Base-by-base conservation (phyloP, 768 basidiomycete species). In the Lactifluus volemus region DNA sequence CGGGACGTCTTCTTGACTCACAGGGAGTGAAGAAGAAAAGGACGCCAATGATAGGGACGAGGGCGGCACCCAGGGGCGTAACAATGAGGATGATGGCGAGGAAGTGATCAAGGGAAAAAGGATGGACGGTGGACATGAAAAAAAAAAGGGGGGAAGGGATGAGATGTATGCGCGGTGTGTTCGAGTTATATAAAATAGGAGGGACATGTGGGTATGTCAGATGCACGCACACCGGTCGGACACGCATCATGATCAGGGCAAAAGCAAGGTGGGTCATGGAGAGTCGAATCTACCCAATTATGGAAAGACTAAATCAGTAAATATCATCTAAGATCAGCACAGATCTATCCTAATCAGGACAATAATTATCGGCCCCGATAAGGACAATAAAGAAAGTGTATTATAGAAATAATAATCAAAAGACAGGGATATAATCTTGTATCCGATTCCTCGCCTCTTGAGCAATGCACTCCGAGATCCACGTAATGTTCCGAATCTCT, bases 401-500 rank as follows among this genome's bases (percentile, higher is more conserved):
- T 44, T 44, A 10, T 42, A 42, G 34, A 7, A 7, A 10, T 10
- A 7, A 10, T 10, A 21, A 45, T 49, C 76, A 94, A 72, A 92
- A 92, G 64, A 92, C 88, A 68, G 90, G 86, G 79, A 95, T 93
- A 75, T 86, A 94, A 75, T 96, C 92, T 70, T 92, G 86, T 76
- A 98, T 93, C 76, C 96, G 84, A 69, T 97, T 92, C 74, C 87
- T 85, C 48, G 94, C 93, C 75, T 96, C 88, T 78, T 98, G 96
- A 9, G 94, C 94, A 67, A 98, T 97, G 74, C 96, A 98, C 77
- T 98, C 96, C 57, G 93, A 92, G 74, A 97, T 94, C 92, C 91
- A 93, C 32, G 88, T 91, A 67, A 94, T 68, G 68, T 89, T 92
- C 64, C 90, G 79, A 63, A 92, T 88, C 75, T 94, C 91, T 77